These are phyloP conservation scores for Arthrobotrys conoides DNA, from an alignment of 2,329 filamentous ascomycete species.

Conservation along the genomic window DNA sequence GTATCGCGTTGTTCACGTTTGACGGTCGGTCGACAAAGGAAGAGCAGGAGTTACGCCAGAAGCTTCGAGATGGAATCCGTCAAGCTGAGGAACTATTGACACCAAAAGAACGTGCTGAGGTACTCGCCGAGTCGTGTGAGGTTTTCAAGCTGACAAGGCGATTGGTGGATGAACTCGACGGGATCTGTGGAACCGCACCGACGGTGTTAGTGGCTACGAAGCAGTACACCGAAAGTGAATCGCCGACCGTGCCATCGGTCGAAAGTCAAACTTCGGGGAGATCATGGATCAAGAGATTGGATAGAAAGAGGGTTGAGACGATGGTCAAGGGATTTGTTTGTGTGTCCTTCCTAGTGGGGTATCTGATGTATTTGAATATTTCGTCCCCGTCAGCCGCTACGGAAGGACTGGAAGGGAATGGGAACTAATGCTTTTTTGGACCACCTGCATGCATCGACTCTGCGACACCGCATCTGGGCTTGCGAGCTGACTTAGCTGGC, in stretches of 20 bases:
- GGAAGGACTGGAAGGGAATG: conserved; percentile 7
- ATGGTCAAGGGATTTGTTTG: conserved; percentile 41
- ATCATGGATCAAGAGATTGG: conserved; percentile 32
- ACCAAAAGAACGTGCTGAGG: conserved; percentile 45
- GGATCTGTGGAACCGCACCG: conserved; percentile 39
- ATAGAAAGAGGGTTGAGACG: conserved; percentile 35
- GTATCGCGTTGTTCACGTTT: conserved; percentile 52
- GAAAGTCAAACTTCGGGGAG: conserved; percentile 6
- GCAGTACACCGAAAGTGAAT: conserved; percentile 56
- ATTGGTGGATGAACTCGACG: conserved; percentile 56
- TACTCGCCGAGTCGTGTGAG: conserved; percentile 45
- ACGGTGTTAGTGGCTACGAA: conserved; percentile 47
- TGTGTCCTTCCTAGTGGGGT: conserved; percentile 40
- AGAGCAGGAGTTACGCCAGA: conserved; percentile 48
- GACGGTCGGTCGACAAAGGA: conserved; percentile 57
- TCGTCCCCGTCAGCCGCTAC: conserved; percentile 8
- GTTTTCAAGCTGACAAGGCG: conserved; percentile 54
- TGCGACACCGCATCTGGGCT: conserved; percentile 1
- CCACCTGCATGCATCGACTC: conserved; percentile 13
- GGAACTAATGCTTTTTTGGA: conserved; percentile 25
- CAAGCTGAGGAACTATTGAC: conserved; percentile 49
- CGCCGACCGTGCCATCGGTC: conserved; percentile 20
- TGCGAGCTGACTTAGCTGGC: neutral
- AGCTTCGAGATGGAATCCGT: conserved; percentile 48
- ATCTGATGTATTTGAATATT: conserved; percentile 36